Evolutionary conservation across 2,329 filamentous ascomycete species (phyloP).

Genomic region (Scleromitrula shiraiana): DNA sequence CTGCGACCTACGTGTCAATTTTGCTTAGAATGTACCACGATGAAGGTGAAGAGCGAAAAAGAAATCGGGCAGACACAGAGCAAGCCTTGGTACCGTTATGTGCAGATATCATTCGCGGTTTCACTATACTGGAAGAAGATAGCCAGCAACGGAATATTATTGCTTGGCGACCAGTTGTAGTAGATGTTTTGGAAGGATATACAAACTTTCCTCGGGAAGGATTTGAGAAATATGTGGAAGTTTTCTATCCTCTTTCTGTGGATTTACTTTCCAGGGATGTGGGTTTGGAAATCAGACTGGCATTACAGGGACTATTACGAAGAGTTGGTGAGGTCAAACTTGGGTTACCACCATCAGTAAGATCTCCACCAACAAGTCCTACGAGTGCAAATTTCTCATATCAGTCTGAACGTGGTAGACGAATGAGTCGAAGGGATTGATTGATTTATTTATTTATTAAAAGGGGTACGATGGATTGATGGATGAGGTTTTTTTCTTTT

Average conservation of each 20-base stretch:
- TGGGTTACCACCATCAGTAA: slow-evolving; percentile 30
- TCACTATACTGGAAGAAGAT: slow-evolving; percentile 83
- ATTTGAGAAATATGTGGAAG: slow-evolving; percentile 70
- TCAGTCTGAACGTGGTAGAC: slow-evolving; percentile 16
- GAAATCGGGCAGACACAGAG: slow-evolving; percentile 76
- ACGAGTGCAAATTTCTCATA: slow-evolving; percentile 13
- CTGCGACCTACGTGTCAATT: slow-evolving; percentile 91
- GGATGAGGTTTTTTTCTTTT: not conserved
- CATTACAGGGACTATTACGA: slow-evolving; percentile 68
- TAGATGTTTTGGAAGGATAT: slow-evolving; percentile 93
- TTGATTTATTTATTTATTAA: not conserved
- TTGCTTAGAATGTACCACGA: slow-evolving; percentile 97
- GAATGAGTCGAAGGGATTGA: slow-evolving; percentile 10
- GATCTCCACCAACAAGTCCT: slow-evolving; percentile 19
- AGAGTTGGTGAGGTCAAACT: slow-evolving; percentile 73
- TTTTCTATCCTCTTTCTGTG: slow-evolving; percentile 80
- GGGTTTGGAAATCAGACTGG: slow-evolving; percentile 66
- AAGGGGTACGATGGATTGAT: not conserved
- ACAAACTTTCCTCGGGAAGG: slow-evolving; percentile 71
- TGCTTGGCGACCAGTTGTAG: slow-evolving; percentile 94
- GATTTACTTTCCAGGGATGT: slow-evolving; percentile 79
- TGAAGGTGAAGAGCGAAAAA: slow-evolving; percentile 70
- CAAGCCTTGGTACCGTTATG: slow-evolving; percentile 88
- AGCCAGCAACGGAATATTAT: slow-evolving; percentile 95
- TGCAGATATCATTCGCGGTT: slow-evolving; percentile 84